Evolutionary conservation across 129 eudicot species (phyloP).

Genomic region (Tagetes erecta): DNA sequence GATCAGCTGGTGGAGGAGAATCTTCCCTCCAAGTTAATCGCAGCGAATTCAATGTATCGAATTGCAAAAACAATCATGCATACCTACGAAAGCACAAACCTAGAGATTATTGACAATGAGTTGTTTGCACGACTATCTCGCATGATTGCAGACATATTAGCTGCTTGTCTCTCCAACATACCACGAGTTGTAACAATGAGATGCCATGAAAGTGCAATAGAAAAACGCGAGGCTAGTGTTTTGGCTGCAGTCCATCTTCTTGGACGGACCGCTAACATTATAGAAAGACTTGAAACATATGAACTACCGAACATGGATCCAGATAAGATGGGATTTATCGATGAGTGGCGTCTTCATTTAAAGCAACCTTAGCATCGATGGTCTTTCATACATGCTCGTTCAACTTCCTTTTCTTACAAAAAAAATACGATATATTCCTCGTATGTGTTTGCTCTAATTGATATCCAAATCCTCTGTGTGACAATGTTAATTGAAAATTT

Average conservation of each 20-base stretch:
- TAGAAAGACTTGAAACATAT: neutral
- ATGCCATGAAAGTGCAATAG: conserved; percentile 3
- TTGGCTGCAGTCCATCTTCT: neutral
- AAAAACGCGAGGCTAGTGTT: conserved; percentile 14
- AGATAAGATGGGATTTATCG: neutral
- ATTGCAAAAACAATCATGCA: neutral
- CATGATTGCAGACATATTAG: conserved; percentile 1
- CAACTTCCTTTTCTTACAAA: neutral
- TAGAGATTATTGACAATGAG: neutral
- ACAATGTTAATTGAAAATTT: too few species aligned
- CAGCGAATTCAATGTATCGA: conserved; percentile 10
- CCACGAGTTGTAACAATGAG: neutral
- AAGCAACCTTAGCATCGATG: neutral
- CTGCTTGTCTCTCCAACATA: conserved; percentile 16
- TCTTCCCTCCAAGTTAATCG: neutral
- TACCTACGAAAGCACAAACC: neutral
- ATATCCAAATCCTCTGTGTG: too few species aligned
- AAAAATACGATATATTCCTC: too few species aligned
- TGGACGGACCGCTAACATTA: neutral
- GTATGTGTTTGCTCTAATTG: too few species aligned
- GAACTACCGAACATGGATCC: neutral
- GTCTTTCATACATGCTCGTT: neutral
- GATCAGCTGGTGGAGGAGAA: neutral
- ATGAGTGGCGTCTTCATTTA: neutral
- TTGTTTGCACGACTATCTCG: neutral